Percentiles rank a stretch among this genome's conserved stretches.
phyloP scores from a whole-genome alignment of 176 grass and related monocot species.

The Poa pratensis region DNA sequence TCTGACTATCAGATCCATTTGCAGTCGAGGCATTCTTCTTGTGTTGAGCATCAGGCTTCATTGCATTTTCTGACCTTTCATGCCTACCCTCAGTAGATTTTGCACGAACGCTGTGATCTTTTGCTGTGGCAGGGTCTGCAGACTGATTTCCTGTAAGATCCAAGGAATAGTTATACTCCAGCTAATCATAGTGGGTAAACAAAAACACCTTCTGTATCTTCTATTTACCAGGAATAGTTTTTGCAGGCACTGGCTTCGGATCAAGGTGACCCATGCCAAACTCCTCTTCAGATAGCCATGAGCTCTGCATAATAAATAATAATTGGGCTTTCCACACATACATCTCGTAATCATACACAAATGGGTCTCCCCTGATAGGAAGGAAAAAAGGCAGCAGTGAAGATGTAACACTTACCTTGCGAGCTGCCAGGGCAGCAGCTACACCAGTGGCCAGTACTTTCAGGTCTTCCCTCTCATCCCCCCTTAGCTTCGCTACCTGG shows the following conservation, averaged over 20 bases:
- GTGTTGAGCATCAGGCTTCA: constrained; percentile 61
- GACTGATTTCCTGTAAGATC: constrained; percentile 66
- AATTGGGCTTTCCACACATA: constrained; percentile 14
- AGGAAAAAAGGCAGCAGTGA: not conserved
- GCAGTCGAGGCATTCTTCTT: constrained; percentile 56
- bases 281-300: constrained; percentile 98
- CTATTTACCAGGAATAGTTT: constrained; percentile 67
- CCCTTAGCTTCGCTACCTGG: constrained; percentile 89
- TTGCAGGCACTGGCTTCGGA: constrained; percentile 67
- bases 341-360: constrained; percentile 29
- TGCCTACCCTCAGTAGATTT: constrained; percentile 77
- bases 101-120: constrained; percentile 57
- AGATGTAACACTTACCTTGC: constrained; percentile 66
- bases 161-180: constrained; percentile 36
- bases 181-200: not conserved
- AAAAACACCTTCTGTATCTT: constrained; percentile 27
- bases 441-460: constrained; percentile 97
- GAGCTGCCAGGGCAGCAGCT: constrained; percentile 90
- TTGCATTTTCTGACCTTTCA: constrained; percentile 72
- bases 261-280: constrained; percentile 95
- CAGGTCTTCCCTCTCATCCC: constrained; percentile 94
- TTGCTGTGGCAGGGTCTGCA: constrained; percentile 54
- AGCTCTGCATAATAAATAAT: constrained; percentile 69
- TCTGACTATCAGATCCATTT: constrained; percentile 66
- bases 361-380: constrained; percentile 6